phyloP scores from a whole-genome alignment of 257 asterid species.

The Penstemon eatonii region DNA sequence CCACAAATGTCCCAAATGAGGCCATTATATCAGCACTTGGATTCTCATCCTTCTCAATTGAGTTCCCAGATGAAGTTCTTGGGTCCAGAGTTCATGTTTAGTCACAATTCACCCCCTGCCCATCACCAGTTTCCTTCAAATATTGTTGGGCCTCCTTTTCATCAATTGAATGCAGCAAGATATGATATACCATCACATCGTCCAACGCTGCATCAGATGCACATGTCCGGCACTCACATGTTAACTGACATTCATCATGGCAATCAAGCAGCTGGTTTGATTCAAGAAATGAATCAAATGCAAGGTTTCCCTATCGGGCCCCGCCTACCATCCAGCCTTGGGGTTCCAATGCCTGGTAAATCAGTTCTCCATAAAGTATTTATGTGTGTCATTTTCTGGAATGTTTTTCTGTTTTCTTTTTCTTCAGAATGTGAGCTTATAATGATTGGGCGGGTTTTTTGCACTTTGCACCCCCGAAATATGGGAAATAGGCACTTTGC shows the following conservation, averaged over 20 bases:
- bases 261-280: constrained; percentile 50
- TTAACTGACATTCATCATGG: constrained; percentile 51
- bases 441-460: too few relatives aligned
- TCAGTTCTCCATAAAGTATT: too few relatives aligned
- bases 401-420: too few relatives aligned
- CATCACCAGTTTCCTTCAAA: constrained; percentile 51
- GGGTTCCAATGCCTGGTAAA: constrained; percentile 65
- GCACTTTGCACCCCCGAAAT: too few relatives aligned
- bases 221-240: constrained; percentile 51
- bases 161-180: constrained; percentile 55
- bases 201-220: constrained; percentile 64
- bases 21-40: constrained; percentile 54
- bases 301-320: constrained; percentile 63
- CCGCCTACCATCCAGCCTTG: constrained; percentile 47
- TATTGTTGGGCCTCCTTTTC: constrained; percentile 55
- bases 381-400: too few relatives aligned
- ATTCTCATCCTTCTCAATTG: constrained; percentile 53
- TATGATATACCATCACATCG: constrained; percentile 59
- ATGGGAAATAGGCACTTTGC: too few relatives aligned
- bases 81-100: constrained; percentile 49
- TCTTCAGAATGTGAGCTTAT: too few relatives aligned
- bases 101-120: constrained; percentile 49
- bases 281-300: constrained; percentile 57
- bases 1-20: constrained; percentile 55
- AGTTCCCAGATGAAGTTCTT: constrained; percentile 58